phyloP scores from a whole-genome alignment of 179 eudicot genomes.

The Pouteria campechiana region DNA sequence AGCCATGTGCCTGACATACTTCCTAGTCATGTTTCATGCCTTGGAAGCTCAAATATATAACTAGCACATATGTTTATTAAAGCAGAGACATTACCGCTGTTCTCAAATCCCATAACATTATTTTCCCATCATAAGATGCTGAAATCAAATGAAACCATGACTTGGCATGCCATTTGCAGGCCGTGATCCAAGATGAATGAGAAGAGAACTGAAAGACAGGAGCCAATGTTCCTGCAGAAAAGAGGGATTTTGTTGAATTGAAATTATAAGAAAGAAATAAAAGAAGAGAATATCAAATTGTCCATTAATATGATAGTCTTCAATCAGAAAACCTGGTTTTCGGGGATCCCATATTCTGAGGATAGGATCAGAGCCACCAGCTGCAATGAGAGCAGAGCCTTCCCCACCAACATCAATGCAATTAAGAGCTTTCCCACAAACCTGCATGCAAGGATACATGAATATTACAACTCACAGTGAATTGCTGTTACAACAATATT shows the following conservation, averaged over 20 bases:
- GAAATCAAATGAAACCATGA: slow-evolving; percentile 88
- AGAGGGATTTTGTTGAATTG: background rate
- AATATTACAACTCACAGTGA: background rate
- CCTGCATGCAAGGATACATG: slow-evolving; percentile 30
- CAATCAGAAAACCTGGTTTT: slow-evolving; percentile 53
- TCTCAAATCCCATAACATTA: slow-evolving; percentile 94
- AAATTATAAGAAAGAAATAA: slow-evolving; percentile 5
- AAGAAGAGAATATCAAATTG: background rate
- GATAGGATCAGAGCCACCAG: slow-evolving; percentile 81
- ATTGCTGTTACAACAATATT: background rate
- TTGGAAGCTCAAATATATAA: too few relatives aligned
- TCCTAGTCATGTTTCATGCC: too few relatives aligned
- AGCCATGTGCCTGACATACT: background rate
- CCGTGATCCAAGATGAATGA: slow-evolving; percentile 79
- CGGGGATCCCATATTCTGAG: slow-evolving; percentile 99
- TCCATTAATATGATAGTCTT: background rate
- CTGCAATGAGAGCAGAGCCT: slow-evolving; percentile 71
- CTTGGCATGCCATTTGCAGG: slow-evolving; percentile 86
- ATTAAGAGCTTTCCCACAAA: slow-evolving; percentile 70
- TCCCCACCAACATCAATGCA: slow-evolving; percentile 90
- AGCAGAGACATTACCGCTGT: slow-evolving; percentile 95
- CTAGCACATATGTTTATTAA: too few relatives aligned
- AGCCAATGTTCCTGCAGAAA: slow-evolving; percentile 58
- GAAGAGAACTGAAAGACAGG: slow-evolving; percentile 84
- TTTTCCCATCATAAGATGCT: slow-evolving; percentile 86